Conservation (phyloP, 148 eudicot species). For the Heliosperma pusillum region DNA sequence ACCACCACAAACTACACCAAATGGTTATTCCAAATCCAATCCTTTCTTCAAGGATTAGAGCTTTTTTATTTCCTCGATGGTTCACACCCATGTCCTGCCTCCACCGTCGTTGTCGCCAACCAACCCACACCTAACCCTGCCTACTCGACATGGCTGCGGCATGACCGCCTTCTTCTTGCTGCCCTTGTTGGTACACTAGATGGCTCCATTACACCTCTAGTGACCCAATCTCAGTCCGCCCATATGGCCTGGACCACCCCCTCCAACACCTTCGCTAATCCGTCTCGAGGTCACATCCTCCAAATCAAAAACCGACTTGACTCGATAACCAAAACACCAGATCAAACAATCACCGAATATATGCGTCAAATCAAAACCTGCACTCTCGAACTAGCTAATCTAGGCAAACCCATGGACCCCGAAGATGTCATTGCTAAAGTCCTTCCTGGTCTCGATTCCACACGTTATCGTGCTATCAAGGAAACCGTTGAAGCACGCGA, state of each 20-base stretch:
- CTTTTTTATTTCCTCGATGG: no score
- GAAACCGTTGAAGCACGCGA: not conserved
- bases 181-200: not conserved
- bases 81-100: not conserved
- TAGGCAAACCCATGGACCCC: no score
- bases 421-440: not conserved
- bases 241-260: not conserved
- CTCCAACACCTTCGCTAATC: not conserved
- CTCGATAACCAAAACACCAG: not conserved
- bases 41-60: no score
- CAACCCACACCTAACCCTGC: not conserved
- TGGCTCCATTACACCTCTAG: not conserved
- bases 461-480: not conserved
- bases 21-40: no score
- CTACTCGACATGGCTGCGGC: not conserved
- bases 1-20: no score
- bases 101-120: not conserved
- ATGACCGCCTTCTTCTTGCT: not conserved
- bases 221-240: not conserved
- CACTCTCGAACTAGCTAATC: no score
- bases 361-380: not conserved
- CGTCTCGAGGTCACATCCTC: no score
- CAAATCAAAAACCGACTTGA: not conserved
- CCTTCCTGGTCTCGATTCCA: not conserved
- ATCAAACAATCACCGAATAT: not conserved